Conservation (phyloP, 192 early-diverging fungal genomes). For the Linderina pennispora region DNA sequence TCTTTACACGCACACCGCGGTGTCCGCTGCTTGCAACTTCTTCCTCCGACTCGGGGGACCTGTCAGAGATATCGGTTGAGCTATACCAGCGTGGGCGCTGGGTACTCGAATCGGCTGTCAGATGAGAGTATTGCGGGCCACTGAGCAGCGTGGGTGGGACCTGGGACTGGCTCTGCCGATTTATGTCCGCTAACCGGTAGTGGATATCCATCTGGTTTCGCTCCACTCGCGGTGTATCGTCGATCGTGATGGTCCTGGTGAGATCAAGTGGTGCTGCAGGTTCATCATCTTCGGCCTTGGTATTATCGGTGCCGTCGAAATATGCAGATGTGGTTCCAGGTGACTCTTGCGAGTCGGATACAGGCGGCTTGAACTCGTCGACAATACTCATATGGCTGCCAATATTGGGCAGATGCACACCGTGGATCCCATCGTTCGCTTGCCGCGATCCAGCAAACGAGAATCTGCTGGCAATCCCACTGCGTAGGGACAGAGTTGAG, state of each 20-base stretch:
- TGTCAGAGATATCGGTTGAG: background rate
- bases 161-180: conserved; percentile 24
- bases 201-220: conserved; percentile 47
- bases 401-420: conserved; percentile 30
- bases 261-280: conserved; percentile 20
- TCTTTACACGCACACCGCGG: background rate
- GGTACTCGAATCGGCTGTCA: background rate
- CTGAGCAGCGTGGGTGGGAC: conserved; percentile 16
- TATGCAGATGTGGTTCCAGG: too few relatives aligned
- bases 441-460: conserved; percentile 42
- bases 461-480: conserved; percentile 32
- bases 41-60: background rate
- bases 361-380: conserved; percentile 2
- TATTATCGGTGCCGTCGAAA: background rate
- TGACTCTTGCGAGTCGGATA: too few relatives aligned
- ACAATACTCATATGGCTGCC: conserved; percentile 3
- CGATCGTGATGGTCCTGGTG: conserved; percentile 40
- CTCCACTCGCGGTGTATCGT: conserved; percentile 31
- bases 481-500: conserved; percentile 36
- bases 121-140: conserved; percentile 17
- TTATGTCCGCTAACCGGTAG: conserved; percentile 13
- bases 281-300: background rate
- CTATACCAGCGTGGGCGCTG: conserved; percentile 13
- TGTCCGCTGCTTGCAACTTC: background rate
- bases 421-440: conserved; percentile 19